phyloP scores from a whole-genome alignment of 805 yeast species.

The Saccharomycopsis sp. region DNA sequence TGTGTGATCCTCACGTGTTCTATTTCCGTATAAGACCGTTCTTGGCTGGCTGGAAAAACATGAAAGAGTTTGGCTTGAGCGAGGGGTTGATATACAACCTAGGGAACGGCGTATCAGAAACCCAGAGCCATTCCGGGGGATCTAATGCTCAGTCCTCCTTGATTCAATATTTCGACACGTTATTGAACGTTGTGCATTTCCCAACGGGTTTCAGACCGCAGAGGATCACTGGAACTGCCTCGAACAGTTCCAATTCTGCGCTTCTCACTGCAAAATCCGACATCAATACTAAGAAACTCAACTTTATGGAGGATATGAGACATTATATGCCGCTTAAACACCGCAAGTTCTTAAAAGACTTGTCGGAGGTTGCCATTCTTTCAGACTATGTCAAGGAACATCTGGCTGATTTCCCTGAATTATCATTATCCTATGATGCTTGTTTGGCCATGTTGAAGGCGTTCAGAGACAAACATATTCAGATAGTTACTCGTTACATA shows the following conservation, averaged over 20 bases:
- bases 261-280: slow-evolving; percentile 10
- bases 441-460: slow-evolving; percentile 82
- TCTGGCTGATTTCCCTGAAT: slow-evolving; percentile 39
- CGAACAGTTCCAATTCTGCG: slow-evolving; percentile 15
- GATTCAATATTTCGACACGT: slow-evolving; percentile 77
- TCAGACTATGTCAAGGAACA: slow-evolving; percentile 55
- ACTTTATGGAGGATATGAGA: slow-evolving; percentile 79
- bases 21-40: slow-evolving; percentile 83
- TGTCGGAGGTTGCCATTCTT: slow-evolving; percentile 50
- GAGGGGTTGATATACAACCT: slow-evolving; percentile 70
- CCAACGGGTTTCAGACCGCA: slow-evolving; percentile 62
- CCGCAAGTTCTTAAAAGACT: slow-evolving; percentile 59
- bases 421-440: slow-evolving; percentile 75
- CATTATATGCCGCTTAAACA: slow-evolving; percentile 87
- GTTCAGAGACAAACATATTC: slow-evolving; percentile 90
- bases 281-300: slow-evolving; percentile 32
- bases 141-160: slow-evolving; percentile 90
- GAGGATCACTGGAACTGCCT: slow-evolving; percentile 5
- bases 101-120: slow-evolving; percentile 4
- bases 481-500: slow-evolving; percentile 83
- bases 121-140: slow-evolving; percentile 65
- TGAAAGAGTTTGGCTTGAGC: slow-evolving; percentile 79
- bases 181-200: slow-evolving; percentile 69
- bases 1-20: slow-evolving; percentile 91
- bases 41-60: slow-evolving; percentile 90